Percentiles rank a stretch among this genome's conserved stretches.
These are phyloP conservation scores for Yamadazyma siamensis DNA, from an alignment of 1,139 yeast genomes.

Conservation along the genomic window DNA sequence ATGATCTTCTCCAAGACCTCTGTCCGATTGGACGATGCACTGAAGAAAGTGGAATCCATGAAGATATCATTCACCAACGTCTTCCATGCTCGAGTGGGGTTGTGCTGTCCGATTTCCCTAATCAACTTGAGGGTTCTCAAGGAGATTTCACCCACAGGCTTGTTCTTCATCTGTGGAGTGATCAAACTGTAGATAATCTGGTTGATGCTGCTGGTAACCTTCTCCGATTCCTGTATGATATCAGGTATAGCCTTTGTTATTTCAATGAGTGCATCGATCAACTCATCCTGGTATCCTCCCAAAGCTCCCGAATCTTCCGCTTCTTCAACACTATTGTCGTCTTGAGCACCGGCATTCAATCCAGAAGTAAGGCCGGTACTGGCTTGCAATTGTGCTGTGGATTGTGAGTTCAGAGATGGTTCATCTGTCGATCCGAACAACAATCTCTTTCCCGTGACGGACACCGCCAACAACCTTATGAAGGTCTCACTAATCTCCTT, in stretches of 20 bases:
- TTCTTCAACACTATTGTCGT: constrained; percentile 1
- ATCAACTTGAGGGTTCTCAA: constrained; percentile 36
- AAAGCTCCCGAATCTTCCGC: neutral
- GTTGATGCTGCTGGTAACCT: constrained; percentile 38
- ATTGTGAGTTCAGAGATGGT: constrained; percentile 4
- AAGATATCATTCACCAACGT: constrained; percentile 49
- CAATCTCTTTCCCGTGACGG: constrained; percentile 18
- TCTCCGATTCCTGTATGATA: constrained; percentile 54
- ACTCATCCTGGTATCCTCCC: constrained; percentile 25
- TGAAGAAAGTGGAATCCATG: constrained; percentile 47
- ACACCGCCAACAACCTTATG: constrained; percentile 45
- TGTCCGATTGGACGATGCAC: constrained; percentile 22
- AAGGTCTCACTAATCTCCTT: constrained; percentile 70
- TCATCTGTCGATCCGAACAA: too few species aligned
- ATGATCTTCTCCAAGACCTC: constrained; percentile 50
- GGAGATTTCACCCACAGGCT: constrained; percentile 28
- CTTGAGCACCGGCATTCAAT: constrained; percentile 5
- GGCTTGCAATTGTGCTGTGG: constrained; percentile 1
- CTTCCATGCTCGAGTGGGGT: constrained; percentile 51
- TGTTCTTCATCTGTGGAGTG: constrained; percentile 43
- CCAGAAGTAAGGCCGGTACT: constrained; percentile 2
- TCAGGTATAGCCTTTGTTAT: constrained; percentile 39
- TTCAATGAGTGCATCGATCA: constrained; percentile 31
- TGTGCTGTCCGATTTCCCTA: constrained; percentile 30
- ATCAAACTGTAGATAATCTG: constrained; percentile 43